phyloP scores from a whole-genome alignment of 371 early-diverging fungal genomes.

The Mucor ambiguus region DNA sequence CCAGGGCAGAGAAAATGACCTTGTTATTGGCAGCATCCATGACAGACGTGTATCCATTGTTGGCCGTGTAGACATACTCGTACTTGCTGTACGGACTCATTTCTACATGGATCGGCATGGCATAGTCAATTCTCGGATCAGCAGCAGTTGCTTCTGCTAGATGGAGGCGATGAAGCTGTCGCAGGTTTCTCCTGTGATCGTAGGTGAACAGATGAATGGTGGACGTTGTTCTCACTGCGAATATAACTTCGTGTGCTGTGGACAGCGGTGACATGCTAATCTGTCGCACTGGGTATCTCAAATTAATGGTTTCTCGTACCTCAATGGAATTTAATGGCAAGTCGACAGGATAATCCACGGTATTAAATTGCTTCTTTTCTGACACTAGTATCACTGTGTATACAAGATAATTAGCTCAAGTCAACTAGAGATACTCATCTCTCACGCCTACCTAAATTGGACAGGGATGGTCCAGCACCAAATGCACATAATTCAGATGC shows the following conservation, averaged over 20 bases:
- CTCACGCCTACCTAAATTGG: constrained; percentile 15
- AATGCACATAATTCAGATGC: constrained; percentile 10
- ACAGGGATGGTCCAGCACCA: constrained; percentile 15
- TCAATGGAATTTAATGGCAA: neutral
- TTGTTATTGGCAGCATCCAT: constrained; percentile 7
- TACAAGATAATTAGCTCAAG: neutral
- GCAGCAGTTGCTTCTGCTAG: neutral
- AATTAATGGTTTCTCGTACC: constrained; percentile 1
- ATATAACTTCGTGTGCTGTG: neutral
- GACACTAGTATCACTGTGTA: neutral
- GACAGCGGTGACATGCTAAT: constrained; percentile 14
- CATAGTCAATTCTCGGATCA: constrained; percentile 15
- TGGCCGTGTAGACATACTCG: constrained; percentile 18
- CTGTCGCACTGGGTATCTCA: constrained; percentile 22
- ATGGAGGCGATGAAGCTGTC: constrained; percentile 1
- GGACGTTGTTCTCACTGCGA: constrained; percentile 21
- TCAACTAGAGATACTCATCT: neutral
- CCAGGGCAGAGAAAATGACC: constrained; percentile 3
- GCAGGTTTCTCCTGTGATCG: neutral
- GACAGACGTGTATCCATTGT: constrained; percentile 21
- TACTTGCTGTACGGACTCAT: constrained; percentile 11
- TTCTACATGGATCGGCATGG: constrained; percentile 22
- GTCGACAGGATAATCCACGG: neutral
- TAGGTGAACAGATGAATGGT: constrained; percentile 7
- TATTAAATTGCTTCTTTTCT: neutral